Evolutionary conservation across 805 yeast genomes (phyloP), one percentile per base, ranked within the genome.

Genomic region (Priceomyces fermenticarens): DNA sequence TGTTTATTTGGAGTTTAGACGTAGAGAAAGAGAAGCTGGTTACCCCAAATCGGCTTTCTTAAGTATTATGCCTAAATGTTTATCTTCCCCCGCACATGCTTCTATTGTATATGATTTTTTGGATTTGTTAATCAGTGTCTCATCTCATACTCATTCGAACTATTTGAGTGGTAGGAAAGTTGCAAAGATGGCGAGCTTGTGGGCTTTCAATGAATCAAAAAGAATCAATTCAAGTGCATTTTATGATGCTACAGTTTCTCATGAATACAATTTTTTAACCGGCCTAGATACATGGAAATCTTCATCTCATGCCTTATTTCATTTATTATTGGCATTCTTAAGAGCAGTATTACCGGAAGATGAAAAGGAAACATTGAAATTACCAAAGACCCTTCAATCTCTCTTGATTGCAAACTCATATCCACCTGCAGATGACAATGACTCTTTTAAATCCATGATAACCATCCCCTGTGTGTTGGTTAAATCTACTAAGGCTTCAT

Each of bases 101-200:
- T 83, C 93, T 1, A 87, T 90, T 3, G 91, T 87, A 3, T 87
- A 86, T 58, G 95, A 87, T 57, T 90, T 88, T 53, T 76, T 88
- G 52, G 96, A 89, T 55, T 71, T 89, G 28, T 64, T 90, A 33
- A 85, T 88, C 9, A 75, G 88, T 9, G 63, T 89, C 32, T 81
- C 95, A 0, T 80, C 95, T 8, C 85, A 88, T 61, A 80, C 95
- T 3, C 84, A 81, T 51, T 78, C 80, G 32, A 88, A 88, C 54
- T 80, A 84, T 53, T 65, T 89, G 71, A 80, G 86, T 53, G 95
- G 93, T 0, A 73, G 89, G 36, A 88, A 87, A 55, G 74, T 89
- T 12, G 73, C 93, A 10, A 82, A 85, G 49, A 75, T 89, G 80
- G 83, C 91, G 30, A 90, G 91, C 6, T 64, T 87, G 16, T 89